Percentiles rank a stretch among this genome's conserved stretches.
phyloP scores from a whole-genome alignment of 345 rosid genomes.

The Ceriops decandra region DNA sequence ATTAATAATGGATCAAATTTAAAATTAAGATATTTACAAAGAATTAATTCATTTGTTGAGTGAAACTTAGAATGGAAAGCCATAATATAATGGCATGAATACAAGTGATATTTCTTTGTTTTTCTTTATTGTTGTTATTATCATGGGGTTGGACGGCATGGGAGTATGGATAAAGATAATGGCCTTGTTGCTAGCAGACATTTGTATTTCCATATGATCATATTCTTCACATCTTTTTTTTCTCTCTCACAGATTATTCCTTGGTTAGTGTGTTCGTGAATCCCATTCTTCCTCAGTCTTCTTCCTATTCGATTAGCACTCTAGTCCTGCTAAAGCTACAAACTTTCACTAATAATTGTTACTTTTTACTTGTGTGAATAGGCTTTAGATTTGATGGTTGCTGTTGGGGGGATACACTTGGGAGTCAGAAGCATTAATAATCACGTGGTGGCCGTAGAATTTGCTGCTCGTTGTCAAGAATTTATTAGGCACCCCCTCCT shows the following conservation, averaged over 20 bases:
- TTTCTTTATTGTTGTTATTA: background rate
- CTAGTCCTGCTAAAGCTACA: slow-evolving; percentile 2
- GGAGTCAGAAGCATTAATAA: slow-evolving; percentile 30
- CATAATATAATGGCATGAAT: background rate
- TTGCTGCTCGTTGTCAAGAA: slow-evolving; percentile 5
- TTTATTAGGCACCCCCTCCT: slow-evolving; percentile 3
- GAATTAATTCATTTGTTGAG: background rate
- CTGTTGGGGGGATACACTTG: background rate
- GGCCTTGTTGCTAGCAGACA: slow-evolving; percentile 44
- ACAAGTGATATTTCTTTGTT: background rate
- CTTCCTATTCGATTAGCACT: slow-evolving; percentile 20
- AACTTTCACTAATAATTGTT: background rate
- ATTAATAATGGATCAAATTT: no score
- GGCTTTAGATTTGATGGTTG: slow-evolving; percentile 5
- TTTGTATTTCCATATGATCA: slow-evolving; percentile 34
- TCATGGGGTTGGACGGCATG: slow-evolving; percentile 21
- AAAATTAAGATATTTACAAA: background rate
- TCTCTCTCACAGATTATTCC: slow-evolving; percentile 37
- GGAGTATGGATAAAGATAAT: slow-evolving; percentile 39
- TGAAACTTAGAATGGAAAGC: background rate
- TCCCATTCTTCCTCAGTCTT: slow-evolving; percentile 12
- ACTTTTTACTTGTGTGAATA: slow-evolving; percentile 6
- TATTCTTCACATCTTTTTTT: slow-evolving; percentile 36
- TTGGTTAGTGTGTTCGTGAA: slow-evolving; percentile 28
- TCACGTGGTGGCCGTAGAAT: slow-evolving; percentile 12